These are phyloP conservation scores for Macadamia integrifolia DNA, from an alignment of 164 flowering plant genomes.

Conservation along the genomic window DNA sequence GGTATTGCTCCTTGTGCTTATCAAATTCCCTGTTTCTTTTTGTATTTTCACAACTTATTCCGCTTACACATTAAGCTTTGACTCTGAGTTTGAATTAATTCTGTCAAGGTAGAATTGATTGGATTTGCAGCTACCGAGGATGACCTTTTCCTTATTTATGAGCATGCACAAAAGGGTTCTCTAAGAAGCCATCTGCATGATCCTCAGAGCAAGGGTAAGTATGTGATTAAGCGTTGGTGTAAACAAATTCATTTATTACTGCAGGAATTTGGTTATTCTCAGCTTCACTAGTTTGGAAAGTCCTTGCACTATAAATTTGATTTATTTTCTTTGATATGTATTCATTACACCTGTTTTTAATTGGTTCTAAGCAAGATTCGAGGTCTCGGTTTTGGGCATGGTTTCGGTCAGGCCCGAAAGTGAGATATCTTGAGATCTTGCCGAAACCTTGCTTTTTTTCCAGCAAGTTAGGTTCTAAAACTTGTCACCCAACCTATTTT, in stretches of 20 bases:
- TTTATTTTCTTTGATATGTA: not conserved
- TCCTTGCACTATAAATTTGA: not conserved
- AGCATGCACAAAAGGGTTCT: conserved; percentile 86
- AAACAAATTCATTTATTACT: not conserved
- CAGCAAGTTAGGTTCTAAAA: no score
- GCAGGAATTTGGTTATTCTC: not conserved
- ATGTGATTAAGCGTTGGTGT: no score
- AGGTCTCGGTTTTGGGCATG: no score
- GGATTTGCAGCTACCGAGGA: conserved; percentile 82
- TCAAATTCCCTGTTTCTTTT: not conserved
- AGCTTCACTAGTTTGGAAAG: not conserved
- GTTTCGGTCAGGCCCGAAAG: no score
- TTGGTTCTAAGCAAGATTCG: no score
- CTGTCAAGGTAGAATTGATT: conserved; percentile 95
- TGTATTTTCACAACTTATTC: conserved; percentile 1
- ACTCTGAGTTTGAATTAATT: conserved; percentile 31
- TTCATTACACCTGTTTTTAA: no score
- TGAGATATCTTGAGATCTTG: no score
- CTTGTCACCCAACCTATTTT: no score
- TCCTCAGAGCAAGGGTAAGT: conserved; percentile 76
- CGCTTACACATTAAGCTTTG: conserved; percentile 18
- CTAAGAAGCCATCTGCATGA: conserved; percentile 78
- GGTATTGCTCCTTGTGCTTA: conserved; percentile 42
- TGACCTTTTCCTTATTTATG: conserved; percentile 84
- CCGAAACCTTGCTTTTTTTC: no score